Conservation (phyloP, 106 monocot genomes). For the Posidonia australis region DNA sequence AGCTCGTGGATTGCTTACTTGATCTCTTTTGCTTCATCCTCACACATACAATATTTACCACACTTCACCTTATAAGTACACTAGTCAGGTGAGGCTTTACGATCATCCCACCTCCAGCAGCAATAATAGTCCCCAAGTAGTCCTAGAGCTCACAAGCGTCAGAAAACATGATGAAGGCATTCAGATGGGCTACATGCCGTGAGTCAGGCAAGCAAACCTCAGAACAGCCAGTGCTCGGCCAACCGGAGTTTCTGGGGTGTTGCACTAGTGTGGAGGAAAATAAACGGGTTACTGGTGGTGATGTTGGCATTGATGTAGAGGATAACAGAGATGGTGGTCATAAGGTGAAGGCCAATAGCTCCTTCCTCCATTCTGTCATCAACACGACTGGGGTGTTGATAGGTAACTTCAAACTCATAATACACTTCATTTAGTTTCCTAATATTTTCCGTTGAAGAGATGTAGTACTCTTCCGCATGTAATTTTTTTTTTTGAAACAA, state of each 20-base stretch:
- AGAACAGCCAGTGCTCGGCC: not conserved
- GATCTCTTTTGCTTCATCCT: no score
- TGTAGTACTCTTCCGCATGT: no score
- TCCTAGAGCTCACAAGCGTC: no score
- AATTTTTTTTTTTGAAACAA: no score
- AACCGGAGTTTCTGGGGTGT: slow-evolving; percentile 3
- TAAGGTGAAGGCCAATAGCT: slow-evolving; percentile 36
- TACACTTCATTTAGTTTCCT: no score
- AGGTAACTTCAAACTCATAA: no score
- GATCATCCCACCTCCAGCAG: not conserved
- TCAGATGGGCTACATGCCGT: no score
- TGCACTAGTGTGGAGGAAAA: slow-evolving; percentile 32
- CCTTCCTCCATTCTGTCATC: slow-evolving; percentile 66
- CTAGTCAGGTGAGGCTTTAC: not conserved
- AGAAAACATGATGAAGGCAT: not conserved
- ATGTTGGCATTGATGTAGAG: no score
- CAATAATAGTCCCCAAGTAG: not conserved
- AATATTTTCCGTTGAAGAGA: no score
- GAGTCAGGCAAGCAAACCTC: not conserved
- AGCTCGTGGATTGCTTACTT: no score
- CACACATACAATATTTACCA: no score
- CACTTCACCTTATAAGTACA: slow-evolving; percentile 1
- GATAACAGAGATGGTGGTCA: not conserved
- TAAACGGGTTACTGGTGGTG: slow-evolving; percentile 25
- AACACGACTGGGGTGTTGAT: slow-evolving; percentile 87